A percentile compares a stretch with the other conserved stretches of the same genome.
Conservation (phyloP, 805 yeast species). For the Spathaspora boniae region DNA sequence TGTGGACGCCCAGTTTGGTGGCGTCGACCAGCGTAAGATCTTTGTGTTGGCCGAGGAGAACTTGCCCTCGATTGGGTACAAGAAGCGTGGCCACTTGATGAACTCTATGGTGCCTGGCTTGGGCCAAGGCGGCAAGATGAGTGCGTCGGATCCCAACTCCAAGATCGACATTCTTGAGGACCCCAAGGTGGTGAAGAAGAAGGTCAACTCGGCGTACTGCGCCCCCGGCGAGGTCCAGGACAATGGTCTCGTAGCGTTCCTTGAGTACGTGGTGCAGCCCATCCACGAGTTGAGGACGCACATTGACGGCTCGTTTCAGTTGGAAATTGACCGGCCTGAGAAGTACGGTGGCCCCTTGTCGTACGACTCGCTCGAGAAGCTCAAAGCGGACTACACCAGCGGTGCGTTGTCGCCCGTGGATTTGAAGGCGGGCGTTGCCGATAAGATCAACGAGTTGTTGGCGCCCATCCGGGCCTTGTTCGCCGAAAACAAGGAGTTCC, state of each 20-base stretch:
- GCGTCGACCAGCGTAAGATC: constrained; percentile 97
- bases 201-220: constrained; percentile 88
- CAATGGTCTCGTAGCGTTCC: constrained; percentile 84
- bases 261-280: constrained; percentile 82
- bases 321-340: constrained; percentile 87
- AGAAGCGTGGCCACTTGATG: constrained; percentile 97
- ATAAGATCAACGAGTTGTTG: constrained; percentile 72
- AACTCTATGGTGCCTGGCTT: constrained; percentile 99
- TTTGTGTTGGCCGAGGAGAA: constrained; percentile 96
- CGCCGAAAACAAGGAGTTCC: constrained; percentile 62
- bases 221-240: constrained; percentile 90
- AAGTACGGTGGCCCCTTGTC: constrained; percentile 92
- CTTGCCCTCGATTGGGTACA: constrained; percentile 82
- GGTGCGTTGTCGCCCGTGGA: constrained; percentile 88
- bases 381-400: constrained; percentile 68
- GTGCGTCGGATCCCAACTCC: constrained; percentile 98
- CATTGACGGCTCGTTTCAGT: constrained; percentile 51
- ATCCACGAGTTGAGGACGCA: constrained; percentile 72
- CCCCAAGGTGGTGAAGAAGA: constrained; percentile 84
- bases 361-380: constrained; percentile 61
- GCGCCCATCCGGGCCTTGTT: constrained; percentile 80
- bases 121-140: constrained; percentile 97
- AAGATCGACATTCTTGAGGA: constrained; percentile 91
- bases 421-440: constrained; percentile 88
- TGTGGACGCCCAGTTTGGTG: constrained; percentile 95